These are phyloP conservation scores for Elongisporangium undulatum DNA, from an alignment of 352 stramenopile species.

Conservation along the genomic window DNA sequence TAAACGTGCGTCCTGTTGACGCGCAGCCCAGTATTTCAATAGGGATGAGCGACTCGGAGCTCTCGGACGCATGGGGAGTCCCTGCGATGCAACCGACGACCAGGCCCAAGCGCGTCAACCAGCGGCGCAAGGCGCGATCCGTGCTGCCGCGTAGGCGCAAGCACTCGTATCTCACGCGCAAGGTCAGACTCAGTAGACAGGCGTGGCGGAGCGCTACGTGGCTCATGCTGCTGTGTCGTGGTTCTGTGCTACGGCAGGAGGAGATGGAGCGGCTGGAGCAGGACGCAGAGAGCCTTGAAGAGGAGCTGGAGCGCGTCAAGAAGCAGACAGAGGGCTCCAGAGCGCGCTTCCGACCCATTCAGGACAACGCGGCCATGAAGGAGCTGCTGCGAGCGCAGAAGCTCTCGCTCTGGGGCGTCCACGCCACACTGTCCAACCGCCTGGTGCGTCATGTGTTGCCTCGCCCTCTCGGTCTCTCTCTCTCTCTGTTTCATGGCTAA, in stretches of 20 bases:
- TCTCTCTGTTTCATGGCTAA: background rate
- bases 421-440: constrained; percentile 21
- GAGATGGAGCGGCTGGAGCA: constrained; percentile 12
- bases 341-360: background rate
- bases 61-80: too few relatives aligned
- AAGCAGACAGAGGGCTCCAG: too few relatives aligned
- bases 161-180: constrained; percentile 15
- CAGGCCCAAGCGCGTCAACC: background rate
- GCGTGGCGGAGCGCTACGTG: too few relatives aligned
- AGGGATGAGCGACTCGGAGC: too few relatives aligned
- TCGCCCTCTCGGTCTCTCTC: background rate
- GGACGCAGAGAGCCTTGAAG: too few relatives aligned
- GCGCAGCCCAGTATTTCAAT: too few relatives aligned
- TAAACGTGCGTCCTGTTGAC: too few relatives aligned
- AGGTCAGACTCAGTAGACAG: constrained; percentile 10
- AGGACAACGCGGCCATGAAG: constrained; percentile 10
- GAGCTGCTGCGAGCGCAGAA: constrained; percentile 19
- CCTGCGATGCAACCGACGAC: too few relatives aligned
- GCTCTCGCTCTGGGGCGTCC: constrained; percentile 21
- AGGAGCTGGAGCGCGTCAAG: too few relatives aligned
- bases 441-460: background rate
- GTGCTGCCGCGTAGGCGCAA: constrained; percentile 1
- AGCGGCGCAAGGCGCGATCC: background rate
- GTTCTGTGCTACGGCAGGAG: constrained; percentile 16
- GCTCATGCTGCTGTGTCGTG: too few relatives aligned